phyloP scores from a whole-genome alignment of 2,329 filamentous ascomycete genomes.

The Fusarium illudens region DNA sequence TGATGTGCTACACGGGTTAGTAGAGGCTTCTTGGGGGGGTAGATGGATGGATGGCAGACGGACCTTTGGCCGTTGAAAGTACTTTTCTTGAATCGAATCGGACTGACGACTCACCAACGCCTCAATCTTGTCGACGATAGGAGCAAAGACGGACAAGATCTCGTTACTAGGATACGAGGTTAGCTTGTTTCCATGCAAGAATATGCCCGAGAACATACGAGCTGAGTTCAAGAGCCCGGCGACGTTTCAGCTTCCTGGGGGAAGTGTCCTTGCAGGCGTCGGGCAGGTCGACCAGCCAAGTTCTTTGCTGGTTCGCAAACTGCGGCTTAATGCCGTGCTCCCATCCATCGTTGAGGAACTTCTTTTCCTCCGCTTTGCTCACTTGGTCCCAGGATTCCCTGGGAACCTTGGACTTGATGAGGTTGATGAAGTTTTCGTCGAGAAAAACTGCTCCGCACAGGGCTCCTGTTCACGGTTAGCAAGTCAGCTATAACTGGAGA shows the following conservation, averaged over 20 bases:
- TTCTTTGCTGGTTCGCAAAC: conserved; percentile 24
- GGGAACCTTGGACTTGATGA: conserved; percentile 41
- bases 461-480: conserved; percentile 37
- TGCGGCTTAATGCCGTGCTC: conserved; percentile 44
- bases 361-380: neutral
- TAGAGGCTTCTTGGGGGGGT: neutral
- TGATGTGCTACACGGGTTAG: conserved; percentile 43
- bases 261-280: neutral
- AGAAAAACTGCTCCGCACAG: conserved; percentile 54
- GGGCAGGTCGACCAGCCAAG: conserved; percentile 33
- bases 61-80: conserved; percentile 40
- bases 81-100: conserved; percentile 18
- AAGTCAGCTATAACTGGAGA: accelerated
- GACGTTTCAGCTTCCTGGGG: neutral
- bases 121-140: conserved; percentile 29
- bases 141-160: conserved; percentile 35
- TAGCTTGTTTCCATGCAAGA: accelerated
- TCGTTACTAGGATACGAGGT: conserved; percentile 14
- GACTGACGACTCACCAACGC: conserved; percentile 41
- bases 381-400: neutral
- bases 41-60: neutral
- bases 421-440: conserved; percentile 47
- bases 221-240: conserved; percentile 5
- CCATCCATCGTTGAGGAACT: conserved; percentile 41
- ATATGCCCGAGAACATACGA: neutral